These are phyloP conservation scores for Neospora caninum DNA, from an alignment of 169 alveolate genomes.

Conservation along the genomic window DNA sequence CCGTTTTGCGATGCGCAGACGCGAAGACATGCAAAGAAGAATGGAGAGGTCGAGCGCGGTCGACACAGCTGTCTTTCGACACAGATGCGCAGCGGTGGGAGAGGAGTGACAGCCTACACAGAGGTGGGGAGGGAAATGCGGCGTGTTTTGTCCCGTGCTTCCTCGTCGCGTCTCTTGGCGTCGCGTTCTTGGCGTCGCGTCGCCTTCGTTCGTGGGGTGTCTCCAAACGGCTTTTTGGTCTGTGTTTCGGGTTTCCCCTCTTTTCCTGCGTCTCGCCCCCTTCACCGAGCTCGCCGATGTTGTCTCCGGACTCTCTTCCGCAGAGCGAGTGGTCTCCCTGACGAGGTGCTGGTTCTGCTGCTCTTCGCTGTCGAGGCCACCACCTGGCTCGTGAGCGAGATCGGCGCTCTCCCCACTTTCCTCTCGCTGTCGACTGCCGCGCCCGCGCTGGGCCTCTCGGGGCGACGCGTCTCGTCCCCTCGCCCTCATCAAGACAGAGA, in stretches of 20 bases:
- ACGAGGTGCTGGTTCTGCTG: neutral
- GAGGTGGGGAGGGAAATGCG: no score
- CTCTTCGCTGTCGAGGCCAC: conserved; percentile 17
- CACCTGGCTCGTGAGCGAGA: neutral
- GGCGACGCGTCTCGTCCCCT: neutral
- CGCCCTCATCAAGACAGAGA: neutral
- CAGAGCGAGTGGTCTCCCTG: neutral
- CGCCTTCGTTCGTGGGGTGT: no score
- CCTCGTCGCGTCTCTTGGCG: no score
- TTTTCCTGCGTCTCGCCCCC: neutral
- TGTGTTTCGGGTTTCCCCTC: neutral
- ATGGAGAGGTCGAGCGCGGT: no score
- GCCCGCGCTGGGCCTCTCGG: neutral
- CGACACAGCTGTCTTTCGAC: no score
- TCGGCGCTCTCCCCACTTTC: neutral
- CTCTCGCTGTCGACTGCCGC: neutral
- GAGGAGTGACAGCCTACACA: no score
- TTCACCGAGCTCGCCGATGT: neutral
- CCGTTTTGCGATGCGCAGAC: no score
- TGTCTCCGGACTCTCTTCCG: neutral
- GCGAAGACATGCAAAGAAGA: no score
- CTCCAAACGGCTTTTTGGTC: neutral
- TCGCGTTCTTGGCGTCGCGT: no score
- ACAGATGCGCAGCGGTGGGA: no score
- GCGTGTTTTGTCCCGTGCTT: no score